A percentile compares a stretch with the other conserved stretches of the same genome.
These are phyloP conservation scores for Magnusiomyces magnusii DNA, from an alignment of 1,139 yeast genomes.

Conservation along the genomic window DNA sequence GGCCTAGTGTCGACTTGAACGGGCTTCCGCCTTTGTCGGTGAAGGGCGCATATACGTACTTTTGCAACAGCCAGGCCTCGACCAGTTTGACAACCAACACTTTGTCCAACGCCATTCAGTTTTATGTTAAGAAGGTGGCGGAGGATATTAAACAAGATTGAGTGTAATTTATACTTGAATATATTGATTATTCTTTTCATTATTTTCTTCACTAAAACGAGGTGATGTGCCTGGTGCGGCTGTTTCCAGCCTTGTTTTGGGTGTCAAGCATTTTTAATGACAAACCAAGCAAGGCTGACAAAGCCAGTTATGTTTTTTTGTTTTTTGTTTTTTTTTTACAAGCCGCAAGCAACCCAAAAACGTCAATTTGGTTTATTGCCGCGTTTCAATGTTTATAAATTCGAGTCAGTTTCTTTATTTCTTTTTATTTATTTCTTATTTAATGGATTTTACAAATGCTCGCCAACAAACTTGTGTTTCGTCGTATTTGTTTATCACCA, in stretches of 20 bases:
- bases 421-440: background rate
- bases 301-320: no score
- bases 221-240: no score
- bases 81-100: background rate
- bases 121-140: background rate
- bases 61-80: background rate
- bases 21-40: constrained; percentile 15
- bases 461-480: background rate
- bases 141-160: background rate
- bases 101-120: constrained; percentile 1
- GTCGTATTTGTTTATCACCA: background rate
- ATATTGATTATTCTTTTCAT: background rate
- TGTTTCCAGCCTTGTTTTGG: no score
- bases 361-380: no score
- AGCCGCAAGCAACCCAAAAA: no score
- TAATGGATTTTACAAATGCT: background rate
- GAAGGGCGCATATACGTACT: background rate
- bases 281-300: no score
- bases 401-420: no score
- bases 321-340: no score
- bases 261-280: no score
- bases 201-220: no score
- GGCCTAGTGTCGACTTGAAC: constrained; percentile 6
- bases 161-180: background rate
- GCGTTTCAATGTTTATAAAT: no score